phyloP scores from a whole-genome alignment of 768 basidiomycete genomes.

The Rhizopogon roseolus region DNA sequence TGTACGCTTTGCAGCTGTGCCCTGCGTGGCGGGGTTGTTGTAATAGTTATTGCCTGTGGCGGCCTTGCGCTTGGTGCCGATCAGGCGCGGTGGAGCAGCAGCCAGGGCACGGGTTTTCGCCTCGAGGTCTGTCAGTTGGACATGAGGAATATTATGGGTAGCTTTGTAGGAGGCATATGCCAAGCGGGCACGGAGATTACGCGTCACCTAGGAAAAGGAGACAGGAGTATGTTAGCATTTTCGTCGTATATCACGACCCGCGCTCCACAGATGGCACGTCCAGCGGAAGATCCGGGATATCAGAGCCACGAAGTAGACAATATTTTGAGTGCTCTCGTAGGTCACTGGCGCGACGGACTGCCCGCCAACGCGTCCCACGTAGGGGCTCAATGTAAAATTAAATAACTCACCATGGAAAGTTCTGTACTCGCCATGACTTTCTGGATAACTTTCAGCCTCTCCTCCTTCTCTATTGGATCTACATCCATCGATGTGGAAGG shows the following conservation, averaged over 20 bases:
- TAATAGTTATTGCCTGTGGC: constrained; percentile 38
- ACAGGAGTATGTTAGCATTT: constrained; percentile 24
- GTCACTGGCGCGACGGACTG: constrained; percentile 18
- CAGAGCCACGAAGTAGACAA: constrained; percentile 1
- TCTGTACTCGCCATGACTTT: constrained; percentile 79
- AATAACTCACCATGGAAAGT: constrained; percentile 66
- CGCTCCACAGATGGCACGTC: constrained; percentile 6
- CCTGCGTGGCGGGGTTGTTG: constrained; percentile 48
- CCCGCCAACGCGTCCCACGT: constrained; percentile 44
- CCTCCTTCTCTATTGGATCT: constrained; percentile 45
- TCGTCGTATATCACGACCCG: constrained; percentile 3
- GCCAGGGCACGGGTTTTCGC: constrained; percentile 44
- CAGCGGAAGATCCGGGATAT: constrained; percentile 7
- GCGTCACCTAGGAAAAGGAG: constrained; percentile 58
- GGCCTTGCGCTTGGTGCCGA: constrained; percentile 56
- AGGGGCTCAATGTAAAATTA: constrained; percentile 17
- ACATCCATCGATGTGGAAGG: constrained; percentile 37
- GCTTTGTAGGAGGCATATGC: constrained; percentile 86
- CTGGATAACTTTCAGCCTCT: constrained; percentile 62
- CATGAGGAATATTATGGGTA: constrained; percentile 61
- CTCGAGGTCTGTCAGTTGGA: constrained; percentile 69
- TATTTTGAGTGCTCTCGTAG: constrained; percentile 1
- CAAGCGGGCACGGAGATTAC: constrained; percentile 73
- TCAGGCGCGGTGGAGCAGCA: constrained; percentile 45
- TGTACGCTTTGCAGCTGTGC: constrained; percentile 32